A percentile compares a stretch with the other conserved stretches of the same genome.
Evolutionary conservation across 352 stramenopile species (phyloP).

Genomic region (Globisporangium apiculatum): DNA sequence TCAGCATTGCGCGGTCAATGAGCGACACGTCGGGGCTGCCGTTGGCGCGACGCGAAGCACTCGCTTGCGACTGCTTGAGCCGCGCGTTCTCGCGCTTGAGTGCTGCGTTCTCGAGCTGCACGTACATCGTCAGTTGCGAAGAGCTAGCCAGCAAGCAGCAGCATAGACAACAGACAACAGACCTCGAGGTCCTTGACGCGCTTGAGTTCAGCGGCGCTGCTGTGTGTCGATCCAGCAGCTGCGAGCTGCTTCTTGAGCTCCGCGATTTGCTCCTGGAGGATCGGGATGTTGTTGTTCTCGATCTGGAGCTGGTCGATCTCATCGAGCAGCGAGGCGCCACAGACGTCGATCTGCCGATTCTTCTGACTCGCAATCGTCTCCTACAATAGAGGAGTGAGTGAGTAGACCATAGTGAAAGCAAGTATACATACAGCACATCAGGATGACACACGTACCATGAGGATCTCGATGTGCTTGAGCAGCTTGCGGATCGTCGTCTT

Average conservation of each 20-base stretch:
- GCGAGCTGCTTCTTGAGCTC: conserved; percentile 52
- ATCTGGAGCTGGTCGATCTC: conserved; percentile 63
- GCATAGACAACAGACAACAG: background rate
- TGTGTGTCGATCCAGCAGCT: background rate
- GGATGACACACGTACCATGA: conserved; percentile 36
- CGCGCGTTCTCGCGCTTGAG: conserved; percentile 42
- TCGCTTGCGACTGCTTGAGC: conserved; percentile 32
- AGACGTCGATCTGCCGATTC: conserved; percentile 38
- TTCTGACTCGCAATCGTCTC: conserved; percentile 55
- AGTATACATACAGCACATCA: background rate
- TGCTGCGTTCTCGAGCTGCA: conserved; percentile 35
- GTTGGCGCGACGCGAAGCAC: background rate
- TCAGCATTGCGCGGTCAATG: background rate
- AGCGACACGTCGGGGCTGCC: conserved; percentile 8
- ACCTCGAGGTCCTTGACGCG: conserved; percentile 42
- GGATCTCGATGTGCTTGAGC: conserved; percentile 76
- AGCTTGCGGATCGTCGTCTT: conserved; percentile 77
- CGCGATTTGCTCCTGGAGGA: conserved; percentile 63
- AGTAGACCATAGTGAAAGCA: background rate
- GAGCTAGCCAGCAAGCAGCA: background rate
- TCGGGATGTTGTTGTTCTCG: conserved; percentile 84
- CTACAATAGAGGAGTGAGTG: conserved; percentile 11
- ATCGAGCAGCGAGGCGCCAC: conserved; percentile 39
- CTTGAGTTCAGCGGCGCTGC: conserved; percentile 14
- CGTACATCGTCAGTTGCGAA: no score